Evolutionary conservation across 805 yeast genomes (phyloP).

Genomic region (Saccharomycopsis sp.): DNA sequence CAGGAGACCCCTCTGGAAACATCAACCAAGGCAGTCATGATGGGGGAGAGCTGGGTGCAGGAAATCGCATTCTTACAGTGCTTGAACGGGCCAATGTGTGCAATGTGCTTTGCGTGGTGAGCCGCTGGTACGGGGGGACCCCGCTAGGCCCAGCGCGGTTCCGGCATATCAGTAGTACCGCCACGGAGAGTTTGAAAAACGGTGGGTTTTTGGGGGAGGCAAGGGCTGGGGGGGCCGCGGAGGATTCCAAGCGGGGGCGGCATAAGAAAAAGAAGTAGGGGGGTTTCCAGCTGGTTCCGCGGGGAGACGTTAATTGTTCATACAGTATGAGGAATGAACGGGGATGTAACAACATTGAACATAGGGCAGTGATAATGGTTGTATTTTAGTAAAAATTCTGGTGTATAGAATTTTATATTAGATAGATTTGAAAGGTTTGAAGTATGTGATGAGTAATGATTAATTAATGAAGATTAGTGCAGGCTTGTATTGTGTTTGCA

Average conservation of each 20-base stretch:
- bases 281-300: no score
- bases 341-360: no score
- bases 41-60: constrained; percentile 74
- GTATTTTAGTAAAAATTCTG: no score
- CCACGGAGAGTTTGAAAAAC: constrained; percentile 39
- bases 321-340: no score
- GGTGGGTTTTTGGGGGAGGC: not conserved
- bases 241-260: not conserved
- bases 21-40: constrained; percentile 56
- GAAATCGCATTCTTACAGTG: constrained; percentile 48
- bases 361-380: no score
- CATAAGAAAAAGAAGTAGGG: not conserved
- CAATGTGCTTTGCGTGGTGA: constrained; percentile 59
- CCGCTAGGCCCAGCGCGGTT: constrained; percentile 70
- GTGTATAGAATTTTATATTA: no score
- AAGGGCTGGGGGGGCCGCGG: no score
- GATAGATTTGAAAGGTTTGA: no score
- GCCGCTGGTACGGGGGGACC: constrained; percentile 78
- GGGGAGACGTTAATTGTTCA: no score
- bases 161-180: constrained; percentile 54
- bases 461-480: no score
- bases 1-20: constrained; percentile 23
- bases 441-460: no score
- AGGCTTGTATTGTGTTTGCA: no score
- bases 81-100: constrained; percentile 42